Base-by-base conservation (phyloP, 129 eudicot species). In the Dittrichia graveolens region DNA sequence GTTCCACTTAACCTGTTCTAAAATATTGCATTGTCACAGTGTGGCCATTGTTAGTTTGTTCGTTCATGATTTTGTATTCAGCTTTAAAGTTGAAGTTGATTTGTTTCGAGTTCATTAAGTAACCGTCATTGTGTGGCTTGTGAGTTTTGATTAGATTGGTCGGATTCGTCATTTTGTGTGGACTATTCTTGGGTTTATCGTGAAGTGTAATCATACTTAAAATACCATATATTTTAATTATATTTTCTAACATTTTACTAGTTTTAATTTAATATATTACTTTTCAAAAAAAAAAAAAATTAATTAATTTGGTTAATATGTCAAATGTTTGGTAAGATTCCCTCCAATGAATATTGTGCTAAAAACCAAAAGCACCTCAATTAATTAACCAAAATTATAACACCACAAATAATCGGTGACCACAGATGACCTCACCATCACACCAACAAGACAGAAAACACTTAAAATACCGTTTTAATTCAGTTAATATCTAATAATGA, bases 261-360 rank as follows among this genome's bases (percentile, higher is more conserved):
- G 39, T 13, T 13, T 0, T 40, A 60, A 47, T 43, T 37, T 67
- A 40, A 47, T 31, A 77, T 61, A 52, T 6, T 13, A 63, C 38
- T 73, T 53, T 66, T 43, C 38, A 48, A 18, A 45, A 15, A 78
- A 31, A 18, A 69, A 44, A 38, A 13, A 31, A 50, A n/a, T n/a
- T 31, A 34, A 70, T 69, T n/a, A 43, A 47, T 58, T 66, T 65
- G 46, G 49, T 69, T 48, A 58, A 24, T 43, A 57, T 61, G 82
- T 53, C 82, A 78, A 49, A 71, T 78, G 72, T 78, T 78, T 71
- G 82, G 82, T 78, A 78, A 62, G 82, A 78, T 78, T 61, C 77
- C 82, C 67, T 52, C 19, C 60, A 69, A 31, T 71, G 72, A 70
- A 78, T 62, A 71, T 70, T 37, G 62, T 43, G 77, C 72, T 78